A percentile compares a stretch with the other conserved stretches of the same genome.
phyloP scores from a whole-genome alignment of 805 yeast genomes.

The Schizosaccharomyces japonicus region DNA sequence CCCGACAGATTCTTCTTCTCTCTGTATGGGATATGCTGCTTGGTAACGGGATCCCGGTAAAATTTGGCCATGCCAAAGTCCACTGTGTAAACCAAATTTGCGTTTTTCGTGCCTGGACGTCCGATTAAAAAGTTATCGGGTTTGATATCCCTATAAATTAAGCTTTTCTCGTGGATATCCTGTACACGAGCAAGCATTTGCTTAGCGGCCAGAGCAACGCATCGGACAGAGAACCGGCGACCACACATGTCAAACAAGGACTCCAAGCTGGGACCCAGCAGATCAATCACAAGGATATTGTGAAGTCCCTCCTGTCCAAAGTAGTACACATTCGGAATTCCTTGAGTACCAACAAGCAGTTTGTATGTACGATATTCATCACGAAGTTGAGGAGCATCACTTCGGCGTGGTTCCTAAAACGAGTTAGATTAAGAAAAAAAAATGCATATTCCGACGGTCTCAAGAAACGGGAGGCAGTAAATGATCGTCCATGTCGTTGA shows the following conservation, averaged over 20 bases:
- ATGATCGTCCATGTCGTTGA: too few relatives aligned
- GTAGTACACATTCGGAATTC: constrained; percentile 90
- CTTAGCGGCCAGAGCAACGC: constrained; percentile 79
- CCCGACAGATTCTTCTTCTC: constrained; percentile 91
- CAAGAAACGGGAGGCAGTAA: too few relatives aligned
- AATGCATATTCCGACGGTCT: too few relatives aligned
- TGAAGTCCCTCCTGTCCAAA: constrained; percentile 97
- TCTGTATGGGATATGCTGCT: constrained; percentile 86
- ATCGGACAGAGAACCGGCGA: constrained; percentile 61
- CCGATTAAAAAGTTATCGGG: constrained; percentile 94
- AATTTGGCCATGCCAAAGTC: constrained; percentile 98
- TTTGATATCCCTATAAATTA: constrained; percentile 88
- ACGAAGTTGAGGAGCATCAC: constrained; percentile 90
- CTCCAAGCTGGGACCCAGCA: constrained; percentile 85
- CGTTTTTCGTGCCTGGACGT: constrained; percentile 64
- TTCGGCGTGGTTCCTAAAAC: constrained; percentile 51
- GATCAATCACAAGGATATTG: constrained; percentile 78
- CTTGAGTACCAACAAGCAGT: constrained; percentile 53
- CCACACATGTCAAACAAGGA: constrained; percentile 98
- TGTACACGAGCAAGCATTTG: constrained; percentile 72
- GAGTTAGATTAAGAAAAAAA: neutral
- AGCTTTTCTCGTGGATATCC: constrained; percentile 65
- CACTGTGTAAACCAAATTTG: constrained; percentile 65
- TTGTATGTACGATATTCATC: constrained; percentile 91
- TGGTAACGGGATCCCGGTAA: constrained; percentile 87